A percentile compares a stretch with the other conserved stretches of the same genome.
Conservation (phyloP, 164 flowering plant genomes). For the Annona squamosa region DNA sequence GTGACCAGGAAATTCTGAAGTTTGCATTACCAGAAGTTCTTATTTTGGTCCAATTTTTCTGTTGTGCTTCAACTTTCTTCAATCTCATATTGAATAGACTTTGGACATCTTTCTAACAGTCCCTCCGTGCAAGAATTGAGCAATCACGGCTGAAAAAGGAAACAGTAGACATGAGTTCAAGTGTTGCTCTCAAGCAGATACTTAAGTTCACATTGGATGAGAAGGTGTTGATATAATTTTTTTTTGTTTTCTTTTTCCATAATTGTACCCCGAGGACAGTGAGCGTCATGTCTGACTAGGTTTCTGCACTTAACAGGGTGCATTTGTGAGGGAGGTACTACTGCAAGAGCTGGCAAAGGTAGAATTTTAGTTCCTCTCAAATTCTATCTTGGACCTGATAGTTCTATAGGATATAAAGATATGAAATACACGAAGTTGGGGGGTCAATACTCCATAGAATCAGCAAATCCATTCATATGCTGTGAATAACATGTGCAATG, state of each 20-base stretch:
- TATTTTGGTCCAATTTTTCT: not conserved
- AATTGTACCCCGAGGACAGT: not conserved
- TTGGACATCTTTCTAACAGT: slow-evolving; percentile 33
- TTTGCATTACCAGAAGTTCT: not conserved
- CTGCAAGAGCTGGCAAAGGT: slow-evolving; percentile 90
- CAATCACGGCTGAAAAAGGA: slow-evolving; percentile 27
- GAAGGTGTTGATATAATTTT: slow-evolving; percentile 38
- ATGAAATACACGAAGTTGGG: not conserved
- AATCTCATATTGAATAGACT: slow-evolving; percentile 4
- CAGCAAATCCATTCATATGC: not conserved
- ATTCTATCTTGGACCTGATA: not conserved
- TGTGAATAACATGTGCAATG: not conserved
- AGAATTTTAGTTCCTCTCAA: not conserved
- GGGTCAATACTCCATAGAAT: not conserved
- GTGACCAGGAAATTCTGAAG: not conserved
- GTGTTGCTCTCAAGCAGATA: slow-evolving; percentile 44
- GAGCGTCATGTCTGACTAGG: not conserved
- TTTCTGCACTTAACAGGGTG: slow-evolving; percentile 48
- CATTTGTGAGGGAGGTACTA: slow-evolving; percentile 80
- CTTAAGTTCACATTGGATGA: slow-evolving; percentile 68
- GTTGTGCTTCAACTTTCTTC: not conserved
- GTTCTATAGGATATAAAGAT: not conserved
- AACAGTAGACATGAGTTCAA: slow-evolving; percentile 34
- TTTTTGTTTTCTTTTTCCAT: slow-evolving; percentile 4
- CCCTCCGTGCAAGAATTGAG: slow-evolving; percentile 69